These are phyloP conservation scores for Aleurites moluccanus DNA, from an alignment of 441 rosid genomes.

Conservation along the genomic window DNA sequence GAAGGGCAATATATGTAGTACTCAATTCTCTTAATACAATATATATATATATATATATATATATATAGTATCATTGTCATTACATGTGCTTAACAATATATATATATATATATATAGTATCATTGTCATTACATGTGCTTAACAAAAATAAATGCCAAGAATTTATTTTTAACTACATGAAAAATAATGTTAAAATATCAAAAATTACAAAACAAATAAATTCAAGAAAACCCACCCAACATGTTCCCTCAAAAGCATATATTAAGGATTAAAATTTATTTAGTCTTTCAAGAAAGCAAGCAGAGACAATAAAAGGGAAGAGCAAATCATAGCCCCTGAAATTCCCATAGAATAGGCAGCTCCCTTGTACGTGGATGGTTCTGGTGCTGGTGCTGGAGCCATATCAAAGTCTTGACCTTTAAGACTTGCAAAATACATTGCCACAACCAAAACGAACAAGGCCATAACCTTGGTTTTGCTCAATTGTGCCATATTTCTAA, in stretches of 20 bases:
- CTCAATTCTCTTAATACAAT: too few relatives aligned
- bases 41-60: too few relatives aligned
- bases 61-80: too few relatives aligned
- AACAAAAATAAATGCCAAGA: too few relatives aligned
- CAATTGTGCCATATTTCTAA: too few relatives aligned
- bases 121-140: too few relatives aligned
- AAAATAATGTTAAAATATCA: slow-evolving; percentile 9
- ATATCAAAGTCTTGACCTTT: slow-evolving; percentile 29
- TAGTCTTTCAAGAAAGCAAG: slow-evolving; percentile 27
- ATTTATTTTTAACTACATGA: neutral
- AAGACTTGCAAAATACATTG: neutral
- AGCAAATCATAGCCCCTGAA: slow-evolving; percentile 26
- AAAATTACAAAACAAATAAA: slow-evolving; percentile 22
- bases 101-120: too few relatives aligned
- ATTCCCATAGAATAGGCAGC: slow-evolving; percentile 24
- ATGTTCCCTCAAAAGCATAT: too few relatives aligned
- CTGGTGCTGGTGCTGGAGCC: too few relatives aligned
- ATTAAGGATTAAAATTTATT: neutral
- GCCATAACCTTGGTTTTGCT: neutral
- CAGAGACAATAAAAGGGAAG: slow-evolving; percentile 26
- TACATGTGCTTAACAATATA: too few relatives aligned
- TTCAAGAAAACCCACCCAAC: too few relatives aligned
- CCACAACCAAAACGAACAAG: slow-evolving; percentile 1
- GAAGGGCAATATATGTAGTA: neutral
- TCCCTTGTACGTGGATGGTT: slow-evolving; percentile 31